Base-by-base conservation (phyloP, 495 filamentous ascomycete genomes). In the Podospora pseudocomata region DNA sequence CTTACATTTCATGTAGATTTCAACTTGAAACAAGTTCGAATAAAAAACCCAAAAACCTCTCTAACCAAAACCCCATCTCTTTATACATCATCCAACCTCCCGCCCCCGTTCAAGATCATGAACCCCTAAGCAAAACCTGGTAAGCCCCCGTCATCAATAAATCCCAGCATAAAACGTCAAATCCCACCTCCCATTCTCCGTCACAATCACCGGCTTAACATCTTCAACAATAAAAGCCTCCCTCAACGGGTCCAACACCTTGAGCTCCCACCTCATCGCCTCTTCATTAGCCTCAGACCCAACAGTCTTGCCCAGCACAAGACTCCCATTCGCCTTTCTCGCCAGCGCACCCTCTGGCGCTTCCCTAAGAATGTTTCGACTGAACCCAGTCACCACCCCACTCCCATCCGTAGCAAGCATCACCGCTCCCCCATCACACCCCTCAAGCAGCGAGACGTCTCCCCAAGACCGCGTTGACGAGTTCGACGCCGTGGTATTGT, bases 351-450 rank as follows among this genome's bases (percentile, higher is more conserved):
- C 72, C n/a, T 67, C 60, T 2, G 78, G 77, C 28, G 78, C 78
- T 6, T 66, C 74, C 13, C 27, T 71, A 32, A 81, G 30, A 30
- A 80, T 68, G 63, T 78, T 73, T 7, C 70, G 44, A 11, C 63
- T 70, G 65, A 80, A 80, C 16, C 75, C 78, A n/a, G 73, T 74
- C 11, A 58, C 64, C 4, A 68, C 56, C 2, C 66, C 64, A 53
- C 73, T 73, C 20, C 79, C 78, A 64, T 80, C 79, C 6, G 77
- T 80, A 5, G 73, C 30, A 11, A 65, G 61, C 32, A 80, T 75
- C 15, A 74, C 67, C 4, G 77, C 80, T 4, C 75, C 78, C 0
- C 80, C 80, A 69, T 82, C 80, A 67, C 77, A 81, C 1, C 80
- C 80, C 60, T 81, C 78, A 55, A 81, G 72, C 3, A 81, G 67